Evolutionary conservation across 1,284 basidiomycete genomes (phyloP), one percentile per base, ranked within the genome.

Genomic region (Irpex sp.): DNA sequence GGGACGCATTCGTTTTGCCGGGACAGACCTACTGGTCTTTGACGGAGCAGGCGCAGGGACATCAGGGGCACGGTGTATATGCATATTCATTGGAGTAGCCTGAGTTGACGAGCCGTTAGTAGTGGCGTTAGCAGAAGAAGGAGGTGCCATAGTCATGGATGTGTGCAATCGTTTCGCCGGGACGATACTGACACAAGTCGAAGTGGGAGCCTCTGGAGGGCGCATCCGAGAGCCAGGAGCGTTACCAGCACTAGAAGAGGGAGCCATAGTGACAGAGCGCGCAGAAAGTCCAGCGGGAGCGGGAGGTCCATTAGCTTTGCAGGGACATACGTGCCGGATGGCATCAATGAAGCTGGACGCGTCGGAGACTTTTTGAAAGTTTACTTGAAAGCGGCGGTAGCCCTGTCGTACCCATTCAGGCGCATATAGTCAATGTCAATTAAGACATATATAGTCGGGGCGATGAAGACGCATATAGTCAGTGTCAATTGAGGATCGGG

Each of bases 321-420:
- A 92, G 1, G 89, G 90, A 70, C 90, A 92, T 48, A 91, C 81
- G 19, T 81, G 78, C 60, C 82, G 81, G 66, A 92, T 86, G 4
- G 82, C 76, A 55, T 85, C 79, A 63, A 91, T 82, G 67, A 89
- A 88, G 65, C 82, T 80, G 2, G 77, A 70, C 0, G 85, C 84
- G 38, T 82, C 78, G 1, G 71, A 64, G n/a, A 77, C 56, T 17
- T 79, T 79, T 58, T 78, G 70, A 67, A 92, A 91, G 17, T 86
- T 87, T 37, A 92, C 80, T 71, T 92, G 90, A 69, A 92, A 90
- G 17, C 91, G 85, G 60, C 88, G 83, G 71, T 86, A 91, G 7
- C 78, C 74, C 88, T 91, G 19, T 47, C 15, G 17, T 34, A 58
- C 57, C 58, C 60, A 36, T 9, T 51, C 51, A 47, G 15, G 36